Percentiles rank a stretch among this genome's conserved stretches.
These are phyloP conservation scores for Anisodus acutangulus DNA, from an alignment of 257 asterid species.

Conservation along the genomic window DNA sequence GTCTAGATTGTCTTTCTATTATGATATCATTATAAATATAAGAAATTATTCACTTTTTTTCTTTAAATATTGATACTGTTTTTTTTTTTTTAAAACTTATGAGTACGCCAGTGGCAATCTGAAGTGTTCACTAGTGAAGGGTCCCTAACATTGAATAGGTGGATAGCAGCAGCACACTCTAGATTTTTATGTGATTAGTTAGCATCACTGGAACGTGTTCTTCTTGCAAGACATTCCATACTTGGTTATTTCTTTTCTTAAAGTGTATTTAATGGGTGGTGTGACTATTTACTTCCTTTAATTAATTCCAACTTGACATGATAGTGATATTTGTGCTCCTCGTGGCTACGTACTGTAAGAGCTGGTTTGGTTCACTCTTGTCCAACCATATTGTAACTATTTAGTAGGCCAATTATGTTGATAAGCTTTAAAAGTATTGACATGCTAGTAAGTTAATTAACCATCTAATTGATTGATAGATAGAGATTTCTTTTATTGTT, in stretches of 20 bases:
- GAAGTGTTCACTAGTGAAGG: no score
- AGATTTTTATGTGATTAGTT: background rate
- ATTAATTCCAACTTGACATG: conserved; percentile 29
- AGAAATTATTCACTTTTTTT: no score
- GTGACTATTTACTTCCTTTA: conserved; percentile 8
- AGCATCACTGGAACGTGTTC: background rate
- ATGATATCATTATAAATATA: no score
- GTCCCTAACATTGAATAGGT: background rate
- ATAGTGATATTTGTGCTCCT: conserved; percentile 3
- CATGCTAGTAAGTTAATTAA: no score
- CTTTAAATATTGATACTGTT: no score
- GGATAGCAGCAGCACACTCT: background rate
- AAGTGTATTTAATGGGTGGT: conserved; percentile 5
- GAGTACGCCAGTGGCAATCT: no score
- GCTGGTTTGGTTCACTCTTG: background rate
- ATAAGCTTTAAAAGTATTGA: background rate
- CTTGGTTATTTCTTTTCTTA: background rate
- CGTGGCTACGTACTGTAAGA: background rate
- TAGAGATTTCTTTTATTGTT: background rate
- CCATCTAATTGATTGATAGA: background rate
- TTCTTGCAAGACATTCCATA: conserved; percentile 18
- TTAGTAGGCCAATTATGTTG: background rate
- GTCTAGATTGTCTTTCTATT: no score
- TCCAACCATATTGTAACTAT: background rate
- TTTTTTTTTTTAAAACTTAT: no score